Evolutionary conservation across 2,329 filamentous ascomycete species (phyloP).

Genomic region (Parastagonospora avenae): DNA sequence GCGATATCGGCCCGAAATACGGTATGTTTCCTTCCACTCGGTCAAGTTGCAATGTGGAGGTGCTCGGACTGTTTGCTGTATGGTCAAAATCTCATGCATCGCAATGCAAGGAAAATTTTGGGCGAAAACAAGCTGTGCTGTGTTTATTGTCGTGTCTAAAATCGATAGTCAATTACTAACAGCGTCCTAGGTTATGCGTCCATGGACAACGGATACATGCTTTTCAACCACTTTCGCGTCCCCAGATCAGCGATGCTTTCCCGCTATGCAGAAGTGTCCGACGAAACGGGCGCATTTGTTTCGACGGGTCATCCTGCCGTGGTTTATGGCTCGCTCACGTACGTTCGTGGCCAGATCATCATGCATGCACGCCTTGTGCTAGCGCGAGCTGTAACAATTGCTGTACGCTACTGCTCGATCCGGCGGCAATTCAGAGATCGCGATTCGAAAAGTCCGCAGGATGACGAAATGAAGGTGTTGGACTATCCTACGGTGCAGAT

Average conservation of each 20-base stretch:
- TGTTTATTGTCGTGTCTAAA: not conserved
- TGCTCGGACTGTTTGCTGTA: not conserved
- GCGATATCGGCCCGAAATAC: slow-evolving; percentile 63
- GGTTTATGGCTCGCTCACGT: slow-evolving; percentile 58
- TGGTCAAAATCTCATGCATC: not conserved
- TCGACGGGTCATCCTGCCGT: slow-evolving; percentile 56
- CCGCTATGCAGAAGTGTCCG: slow-evolving; percentile 55
- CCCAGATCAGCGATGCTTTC: slow-evolving; percentile 57
- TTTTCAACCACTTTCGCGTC: slow-evolving; percentile 55
- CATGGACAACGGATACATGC: slow-evolving; percentile 61
- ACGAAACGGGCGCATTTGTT: slow-evolving; percentile 52
- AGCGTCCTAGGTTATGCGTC: slow-evolving; percentile 48
- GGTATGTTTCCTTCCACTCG: slow-evolving; percentile 20
- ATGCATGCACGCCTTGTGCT: slow-evolving; percentile 59
- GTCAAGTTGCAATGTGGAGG: not conserved
- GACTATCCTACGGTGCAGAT: slow-evolving; percentile 63
- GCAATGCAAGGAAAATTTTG: slow-evolving; percentile 1
- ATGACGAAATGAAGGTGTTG: slow-evolving; percentile 53
- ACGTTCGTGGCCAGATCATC: slow-evolving; percentile 54
- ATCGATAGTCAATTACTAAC: not conserved
- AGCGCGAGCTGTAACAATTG: slow-evolving; percentile 59
- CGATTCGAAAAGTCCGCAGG: slow-evolving; percentile 47
- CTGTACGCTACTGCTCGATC: slow-evolving; percentile 57
- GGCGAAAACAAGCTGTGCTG: not conserved
- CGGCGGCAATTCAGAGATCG: slow-evolving; percentile 58